These are phyloP conservation scores for Epichloe hybrida DNA, from an alignment of 2,329 filamentous ascomycete genomes.

Conservation along the genomic window DNA sequence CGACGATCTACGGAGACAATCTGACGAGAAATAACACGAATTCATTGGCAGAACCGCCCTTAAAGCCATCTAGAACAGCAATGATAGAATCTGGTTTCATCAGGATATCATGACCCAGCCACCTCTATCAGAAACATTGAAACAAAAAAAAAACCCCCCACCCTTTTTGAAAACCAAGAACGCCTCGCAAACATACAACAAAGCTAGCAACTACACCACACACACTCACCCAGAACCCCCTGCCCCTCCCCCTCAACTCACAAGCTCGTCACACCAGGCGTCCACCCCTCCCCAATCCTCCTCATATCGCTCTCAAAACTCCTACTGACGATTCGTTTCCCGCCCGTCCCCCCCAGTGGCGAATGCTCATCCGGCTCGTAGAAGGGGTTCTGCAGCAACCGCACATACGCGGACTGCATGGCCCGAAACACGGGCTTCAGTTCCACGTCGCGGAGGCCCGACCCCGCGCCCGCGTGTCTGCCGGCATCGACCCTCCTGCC, in stretches of 20 bases:
- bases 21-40: slow-evolving; percentile 4
- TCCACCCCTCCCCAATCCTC: slow-evolving; percentile 75
- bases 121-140: background rate
- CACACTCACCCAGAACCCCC: slow-evolving; percentile 5
- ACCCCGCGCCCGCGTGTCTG: slow-evolving; percentile 31
- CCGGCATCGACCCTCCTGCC: slow-evolving; percentile 41
- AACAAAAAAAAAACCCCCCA: background rate
- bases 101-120: too few species aligned
- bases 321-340: slow-evolving; percentile 65
- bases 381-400: slow-evolving; percentile 84
- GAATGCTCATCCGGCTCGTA: slow-evolving; percentile 78
- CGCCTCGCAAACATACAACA: slow-evolving; percentile 8
- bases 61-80: too few species aligned
- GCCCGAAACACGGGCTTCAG: slow-evolving; percentile 82
- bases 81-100: too few species aligned
- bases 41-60: background rate
- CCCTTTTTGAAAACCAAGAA: background rate
- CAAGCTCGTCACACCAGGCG: slow-evolving; percentile 52
- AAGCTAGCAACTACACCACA: slow-evolving; percentile 2
- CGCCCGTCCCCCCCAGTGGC: slow-evolving; percentile 39
- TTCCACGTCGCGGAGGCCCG: slow-evolving; percentile 73
- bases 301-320: slow-evolving; percentile 73
- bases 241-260: slow-evolving; percentile 21
- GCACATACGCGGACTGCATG: slow-evolving; percentile 84
- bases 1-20: slow-evolving; percentile 18